A percentile compares a stretch with the other conserved stretches of the same genome.
Conservation (phyloP, 192 early-diverging fungal species). For the Coemansia sp. region DNA sequence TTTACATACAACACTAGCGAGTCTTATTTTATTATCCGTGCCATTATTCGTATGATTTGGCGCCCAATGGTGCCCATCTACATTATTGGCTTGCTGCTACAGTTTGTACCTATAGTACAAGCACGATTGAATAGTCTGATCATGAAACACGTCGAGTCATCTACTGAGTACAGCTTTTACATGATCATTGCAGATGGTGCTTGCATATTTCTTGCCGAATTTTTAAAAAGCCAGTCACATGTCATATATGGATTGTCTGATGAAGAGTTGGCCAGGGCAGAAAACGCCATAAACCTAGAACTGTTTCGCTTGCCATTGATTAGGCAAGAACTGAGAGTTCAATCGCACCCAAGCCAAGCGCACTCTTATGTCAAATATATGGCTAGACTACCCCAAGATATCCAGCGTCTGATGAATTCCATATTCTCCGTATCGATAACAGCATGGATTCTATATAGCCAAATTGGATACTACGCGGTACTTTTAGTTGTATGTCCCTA, state of each 20-base stretch:
- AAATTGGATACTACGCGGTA: conserved; percentile 30
- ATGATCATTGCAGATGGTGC: conserved; percentile 12
- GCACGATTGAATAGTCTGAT: conserved; percentile 12
- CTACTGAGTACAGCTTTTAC: conserved; percentile 19
- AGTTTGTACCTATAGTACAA: conserved; percentile 6
- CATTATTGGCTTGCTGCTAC: conserved; percentile 11
- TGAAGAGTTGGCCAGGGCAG: background rate
- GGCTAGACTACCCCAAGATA: conserved; percentile 5
- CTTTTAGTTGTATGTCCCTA: conserved; percentile 15
- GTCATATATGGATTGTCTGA: background rate
- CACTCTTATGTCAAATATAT: background rate
- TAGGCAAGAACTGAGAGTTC: conserved; percentile 14
- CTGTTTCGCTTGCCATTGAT: conserved; percentile 32
- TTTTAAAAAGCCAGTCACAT: conserved; percentile 12
- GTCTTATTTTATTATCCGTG: conserved; percentile 34
- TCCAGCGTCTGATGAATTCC: background rate
- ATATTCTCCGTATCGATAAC: background rate
- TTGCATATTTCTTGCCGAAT: conserved; percentile 1
- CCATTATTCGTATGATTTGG: conserved; percentile 37
- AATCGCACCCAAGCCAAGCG: background rate
- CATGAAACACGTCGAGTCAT: conserved; percentile 24
- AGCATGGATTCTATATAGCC: conserved; percentile 19
- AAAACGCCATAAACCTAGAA: conserved; percentile 10
- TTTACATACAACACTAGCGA: conserved; percentile 40
- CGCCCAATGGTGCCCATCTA: conserved; percentile 33